Evolutionary conservation across 108 stramenopile genomes (phyloP).

Genomic region (Parietichytrium sp.): DNA sequence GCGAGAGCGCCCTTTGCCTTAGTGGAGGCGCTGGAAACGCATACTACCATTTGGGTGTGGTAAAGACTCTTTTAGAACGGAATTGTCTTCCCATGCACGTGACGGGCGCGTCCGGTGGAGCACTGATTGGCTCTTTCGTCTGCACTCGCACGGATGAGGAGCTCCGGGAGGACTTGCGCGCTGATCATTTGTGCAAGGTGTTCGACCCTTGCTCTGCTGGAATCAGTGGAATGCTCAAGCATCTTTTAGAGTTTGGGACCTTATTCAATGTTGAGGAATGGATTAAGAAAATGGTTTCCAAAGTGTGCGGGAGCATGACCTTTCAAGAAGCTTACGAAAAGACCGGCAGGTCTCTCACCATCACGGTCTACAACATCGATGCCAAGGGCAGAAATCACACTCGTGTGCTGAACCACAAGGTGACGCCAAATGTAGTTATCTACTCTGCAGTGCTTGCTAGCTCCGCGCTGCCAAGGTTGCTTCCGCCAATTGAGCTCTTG

Average conservation of each 20-base stretch:
- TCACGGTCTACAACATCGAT: constrained; percentile 28
- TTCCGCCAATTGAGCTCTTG: constrained; percentile 20
- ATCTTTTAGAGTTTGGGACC: not conserved
- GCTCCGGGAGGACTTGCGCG: constrained; percentile 23
- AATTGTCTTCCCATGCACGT: constrained; percentile 1
- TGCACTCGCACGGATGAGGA: constrained; percentile 33
- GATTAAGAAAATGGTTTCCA: not conserved
- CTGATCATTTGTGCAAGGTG: constrained; percentile 15
- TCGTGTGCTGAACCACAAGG: not conserved
- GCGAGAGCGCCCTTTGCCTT: not conserved
- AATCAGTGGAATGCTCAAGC: not conserved
- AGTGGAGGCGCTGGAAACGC: constrained; percentile 30
- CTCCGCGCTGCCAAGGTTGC: not conserved
- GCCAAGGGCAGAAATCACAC: constrained; percentile 34
- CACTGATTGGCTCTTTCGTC: not conserved
- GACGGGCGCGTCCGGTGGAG: constrained; percentile 25
- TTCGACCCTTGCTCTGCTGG: constrained; percentile 27
- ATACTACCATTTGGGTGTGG: constrained; percentile 21
- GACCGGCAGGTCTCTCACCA: not conserved
- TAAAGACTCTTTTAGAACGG: constrained; percentile 18
- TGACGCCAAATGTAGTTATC: constrained; percentile 15
- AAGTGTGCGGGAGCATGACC: not conserved
- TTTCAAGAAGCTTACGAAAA: constrained; percentile 16
- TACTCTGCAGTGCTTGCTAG: constrained; percentile 20
- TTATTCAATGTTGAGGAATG: constrained; percentile 1